Base-by-base conservation (phyloP, 139 green algal species). In the Penium margaritaceum region DNA sequence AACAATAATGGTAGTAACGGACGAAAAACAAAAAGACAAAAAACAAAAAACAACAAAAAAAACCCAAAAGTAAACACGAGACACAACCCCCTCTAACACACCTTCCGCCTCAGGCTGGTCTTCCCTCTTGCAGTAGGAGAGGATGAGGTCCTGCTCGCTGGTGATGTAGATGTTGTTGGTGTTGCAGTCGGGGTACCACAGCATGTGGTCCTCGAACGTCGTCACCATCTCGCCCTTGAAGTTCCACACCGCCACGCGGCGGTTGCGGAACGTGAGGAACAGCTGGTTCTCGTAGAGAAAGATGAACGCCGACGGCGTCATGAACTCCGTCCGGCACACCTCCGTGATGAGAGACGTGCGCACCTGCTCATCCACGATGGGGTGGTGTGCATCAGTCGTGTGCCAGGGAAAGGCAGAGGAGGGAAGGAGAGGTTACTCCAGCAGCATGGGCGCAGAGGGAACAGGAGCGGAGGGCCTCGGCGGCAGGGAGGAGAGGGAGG, bases 91-190 rank as follows among this genome's bases (percentile, higher is more conserved):
- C 82, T 36, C 69, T 85, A n/a, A 61, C 1, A 77, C 81, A 17
- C 53, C n/a, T n/a, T n/a, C n/a, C n/a, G n/a, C n/a, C n/a, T n/a
- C n/a, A n/a, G n/a, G n/a, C n/a, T n/a, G 55, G 32, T n/a, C 24
- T 77, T 84, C 62, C 79, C 81, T 6, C 38, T 80, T 84, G 74
- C 81, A 86, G 61, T 84, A 86, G n/a, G 80, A 86, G 63, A 86
- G 74, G 80, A 86, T 86, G 53, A 86, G 63, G 58, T 86, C 81
- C 70, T 86, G 81, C 46, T 83, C 64, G 17, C 24, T 47, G 43
- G 73, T 86, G 68, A 86, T 86, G 75, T 84, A 86, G 69, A 86
- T 86, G 74, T 86, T 86, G 81, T 84, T 86, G 43, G 80, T 86
- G 69, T 85, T 86, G 67, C 72, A 84, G 70, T 86, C 72, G 17